These are phyloP conservation scores for Candida albicans DNA, from an alignment of 1,139 yeast genomes.

Conservation along the genomic window DNA sequence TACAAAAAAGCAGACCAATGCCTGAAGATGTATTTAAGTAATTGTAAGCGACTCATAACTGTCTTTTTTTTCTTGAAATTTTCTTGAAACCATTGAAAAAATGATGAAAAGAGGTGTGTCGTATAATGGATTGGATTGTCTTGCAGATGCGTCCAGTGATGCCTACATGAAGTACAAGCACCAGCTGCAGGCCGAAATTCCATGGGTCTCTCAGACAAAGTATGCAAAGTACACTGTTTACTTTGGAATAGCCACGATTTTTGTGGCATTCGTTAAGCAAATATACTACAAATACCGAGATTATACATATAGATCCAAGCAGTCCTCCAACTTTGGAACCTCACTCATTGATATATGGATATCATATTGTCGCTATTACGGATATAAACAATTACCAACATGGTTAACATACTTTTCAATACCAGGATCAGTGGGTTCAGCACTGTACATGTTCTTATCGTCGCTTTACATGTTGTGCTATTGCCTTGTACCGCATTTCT, in stretches of 20 bases:
- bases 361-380: slow-evolving; percentile 46
- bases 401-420: slow-evolving; percentile 39
- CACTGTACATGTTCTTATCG: slow-evolving; percentile 39
- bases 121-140: slow-evolving; percentile 48
- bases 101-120: slow-evolving; percentile 17
- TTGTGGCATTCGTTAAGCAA: slow-evolving; percentile 41
- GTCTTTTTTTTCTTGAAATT: neutral
- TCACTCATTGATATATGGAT: slow-evolving; percentile 29
- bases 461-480: slow-evolving; percentile 48
- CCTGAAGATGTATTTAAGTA: neutral
- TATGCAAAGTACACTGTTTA: slow-evolving; percentile 51
- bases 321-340: slow-evolving; percentile 13
- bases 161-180: slow-evolving; percentile 24
- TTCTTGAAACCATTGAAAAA: neutral
- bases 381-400: slow-evolving; percentile 50
- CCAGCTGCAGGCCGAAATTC: slow-evolving; percentile 37
- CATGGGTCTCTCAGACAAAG: slow-evolving; percentile 39
- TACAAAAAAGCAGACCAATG: neutral
- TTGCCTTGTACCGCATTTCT: slow-evolving; percentile 50
- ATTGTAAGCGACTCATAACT: neutral
- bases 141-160: slow-evolving; percentile 33
- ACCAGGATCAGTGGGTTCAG: slow-evolving; percentile 53
- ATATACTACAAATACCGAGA: slow-evolving; percentile 38
- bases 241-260: slow-evolving; percentile 40
- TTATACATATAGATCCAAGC: slow-evolving; percentile 20